A percentile compares a stretch with the other conserved stretches of the same genome.
Evolutionary conservation across 1,284 basidiomycete species (phyloP).

Genomic region (Taiwanofungus camphoratus): DNA sequence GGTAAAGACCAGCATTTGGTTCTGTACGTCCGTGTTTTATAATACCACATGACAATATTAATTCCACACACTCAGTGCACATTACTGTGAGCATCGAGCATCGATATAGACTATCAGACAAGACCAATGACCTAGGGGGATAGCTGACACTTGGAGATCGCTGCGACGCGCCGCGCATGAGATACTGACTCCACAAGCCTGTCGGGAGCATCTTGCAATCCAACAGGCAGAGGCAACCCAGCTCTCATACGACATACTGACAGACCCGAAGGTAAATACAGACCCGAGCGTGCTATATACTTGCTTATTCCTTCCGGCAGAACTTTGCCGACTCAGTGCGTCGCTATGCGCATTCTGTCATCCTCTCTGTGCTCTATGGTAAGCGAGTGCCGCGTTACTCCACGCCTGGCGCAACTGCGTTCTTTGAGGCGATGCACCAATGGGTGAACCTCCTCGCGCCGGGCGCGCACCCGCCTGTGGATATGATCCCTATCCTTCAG

Average conservation of each 20-base stretch:
- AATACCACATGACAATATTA: not conserved
- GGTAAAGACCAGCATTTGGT: slow-evolving; percentile 22
- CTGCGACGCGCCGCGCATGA: slow-evolving; percentile 25
- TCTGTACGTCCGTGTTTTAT: slow-evolving; percentile 7
- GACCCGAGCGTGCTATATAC: not conserved
- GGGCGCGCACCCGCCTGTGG: slow-evolving; percentile 30
- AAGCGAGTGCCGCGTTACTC: slow-evolving; percentile 25
- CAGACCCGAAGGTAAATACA: slow-evolving; percentile 25
- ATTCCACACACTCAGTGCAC: slow-evolving; percentile 5
- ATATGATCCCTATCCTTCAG: slow-evolving; percentile 29
- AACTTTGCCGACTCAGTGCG: slow-evolving; percentile 23
- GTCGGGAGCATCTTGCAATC: slow-evolving; percentile 21
- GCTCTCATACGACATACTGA: slow-evolving; percentile 28
- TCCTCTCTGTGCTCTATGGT: slow-evolving; percentile 27
- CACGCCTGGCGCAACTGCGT: slow-evolving; percentile 18
- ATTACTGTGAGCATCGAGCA: slow-evolving; percentile 21
- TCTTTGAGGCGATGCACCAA: slow-evolving; percentile 23
- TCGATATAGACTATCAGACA: not conserved
- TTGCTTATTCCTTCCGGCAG: slow-evolving; percentile 11
- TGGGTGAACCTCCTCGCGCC: slow-evolving; percentile 25
- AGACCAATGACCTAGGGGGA: not conserved
- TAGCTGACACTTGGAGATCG: slow-evolving; percentile 27
- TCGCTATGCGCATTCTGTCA: slow-evolving; percentile 24
- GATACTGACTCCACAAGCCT: slow-evolving; percentile 25
- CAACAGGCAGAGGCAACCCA: slow-evolving; percentile 30